These are phyloP conservation scores for Aspergillus sp. DNA, from an alignment of 2,329 filamentous ascomycete species.

Conservation along the genomic window DNA sequence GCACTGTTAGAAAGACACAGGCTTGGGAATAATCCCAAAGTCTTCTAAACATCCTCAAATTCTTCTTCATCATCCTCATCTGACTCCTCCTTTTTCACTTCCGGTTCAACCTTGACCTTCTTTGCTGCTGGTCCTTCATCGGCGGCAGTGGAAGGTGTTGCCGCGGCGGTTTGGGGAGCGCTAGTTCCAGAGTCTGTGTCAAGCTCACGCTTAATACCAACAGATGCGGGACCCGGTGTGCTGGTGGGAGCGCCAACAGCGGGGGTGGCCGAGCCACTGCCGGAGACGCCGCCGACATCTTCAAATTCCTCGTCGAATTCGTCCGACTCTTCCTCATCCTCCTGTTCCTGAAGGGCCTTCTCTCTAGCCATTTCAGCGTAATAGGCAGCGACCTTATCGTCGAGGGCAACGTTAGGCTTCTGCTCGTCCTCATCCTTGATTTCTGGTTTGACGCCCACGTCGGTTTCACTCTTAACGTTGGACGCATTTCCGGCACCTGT, in stretches of 20 bases:
- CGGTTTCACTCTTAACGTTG: constrained; percentile 26
- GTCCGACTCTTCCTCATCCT: constrained; percentile 38
- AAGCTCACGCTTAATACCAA: constrained; percentile 33
- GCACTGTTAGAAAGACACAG: neutral
- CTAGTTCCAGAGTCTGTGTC: constrained; percentile 36
- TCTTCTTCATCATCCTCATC: constrained; percentile 40
- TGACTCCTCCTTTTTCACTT: constrained; percentile 33
- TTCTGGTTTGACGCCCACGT: constrained; percentile 31
- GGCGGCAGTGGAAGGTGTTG: constrained; percentile 31
- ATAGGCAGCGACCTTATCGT: constrained; percentile 44
- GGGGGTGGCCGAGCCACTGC: constrained; percentile 31
- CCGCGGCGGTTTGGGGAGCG: constrained; percentile 31
- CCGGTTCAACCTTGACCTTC: constrained; percentile 37
- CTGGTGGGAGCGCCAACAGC: constrained; percentile 19
- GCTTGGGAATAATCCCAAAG: neutral
- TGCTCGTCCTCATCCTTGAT: constrained; percentile 40
- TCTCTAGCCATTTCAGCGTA: constrained; percentile 43
- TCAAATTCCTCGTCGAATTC: constrained; percentile 41
- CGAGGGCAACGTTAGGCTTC: constrained; percentile 36
- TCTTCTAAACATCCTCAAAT: constrained; percentile 38
- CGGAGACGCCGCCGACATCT: constrained; percentile 37
- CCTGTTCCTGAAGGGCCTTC: constrained; percentile 36
- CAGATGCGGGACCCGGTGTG: constrained; percentile 19
- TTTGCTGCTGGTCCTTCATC: constrained; percentile 39
- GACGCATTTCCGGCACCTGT: constrained; percentile 18